phyloP scores from a whole-genome alignment of 1,284 basidiomycete species.

The Rhizopogon hawkerae region DNA sequence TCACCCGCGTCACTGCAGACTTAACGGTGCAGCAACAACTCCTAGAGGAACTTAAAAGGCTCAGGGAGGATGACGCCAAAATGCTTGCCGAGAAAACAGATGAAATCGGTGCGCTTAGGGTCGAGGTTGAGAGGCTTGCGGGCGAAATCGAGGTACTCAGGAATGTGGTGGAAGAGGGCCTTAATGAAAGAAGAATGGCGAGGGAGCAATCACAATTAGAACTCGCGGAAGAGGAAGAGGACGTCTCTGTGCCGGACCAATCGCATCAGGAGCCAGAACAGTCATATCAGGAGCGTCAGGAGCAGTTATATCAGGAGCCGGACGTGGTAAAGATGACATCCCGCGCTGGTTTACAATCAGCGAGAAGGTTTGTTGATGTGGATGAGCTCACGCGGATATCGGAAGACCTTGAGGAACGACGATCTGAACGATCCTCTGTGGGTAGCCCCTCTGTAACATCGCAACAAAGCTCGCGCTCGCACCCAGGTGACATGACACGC shows the following conservation, averaged over 20 bases:
- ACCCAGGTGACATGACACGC: constrained; percentile 2
- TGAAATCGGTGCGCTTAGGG: constrained; percentile 53
- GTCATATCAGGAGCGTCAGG: background rate
- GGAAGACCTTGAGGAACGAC: constrained; percentile 27
- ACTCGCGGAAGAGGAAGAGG: constrained; percentile 7
- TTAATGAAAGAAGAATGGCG: constrained; percentile 53
- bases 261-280: background rate
- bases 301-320: background rate
- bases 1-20: constrained; percentile 69
- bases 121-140: constrained; percentile 68
- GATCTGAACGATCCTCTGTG: constrained; percentile 24
- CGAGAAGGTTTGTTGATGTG: constrained; percentile 21
- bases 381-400: constrained; percentile 28
- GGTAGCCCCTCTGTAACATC: constrained; percentile 20
- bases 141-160: constrained; percentile 77
- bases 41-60: constrained; percentile 53
- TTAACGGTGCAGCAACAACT: constrained; percentile 64
- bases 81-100: constrained; percentile 51
- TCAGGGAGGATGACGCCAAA: constrained; percentile 56
- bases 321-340: background rate
- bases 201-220: constrained; percentile 20
- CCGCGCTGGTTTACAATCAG: constrained; percentile 8
- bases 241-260: background rate
- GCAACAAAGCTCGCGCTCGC: constrained; percentile 12
- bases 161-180: constrained; percentile 74